These are phyloP conservation scores for Microdochium bolleyi DNA, from an alignment of 2,329 filamentous ascomycete species.

Conservation along the genomic window DNA sequence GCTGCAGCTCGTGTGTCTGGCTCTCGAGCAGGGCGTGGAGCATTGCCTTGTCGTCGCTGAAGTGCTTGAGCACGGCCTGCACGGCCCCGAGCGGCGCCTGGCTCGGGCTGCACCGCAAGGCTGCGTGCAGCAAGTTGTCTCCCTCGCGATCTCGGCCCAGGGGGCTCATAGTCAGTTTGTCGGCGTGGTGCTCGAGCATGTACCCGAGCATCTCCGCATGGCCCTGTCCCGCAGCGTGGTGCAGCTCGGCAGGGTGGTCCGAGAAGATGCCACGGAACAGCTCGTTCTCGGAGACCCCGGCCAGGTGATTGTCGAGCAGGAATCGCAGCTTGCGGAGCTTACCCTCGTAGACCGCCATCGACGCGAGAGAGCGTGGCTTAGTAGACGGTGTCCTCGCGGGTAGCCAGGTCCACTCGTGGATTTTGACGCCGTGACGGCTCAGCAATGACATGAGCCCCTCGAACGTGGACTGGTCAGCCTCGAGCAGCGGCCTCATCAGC, in stretches of 20 bases:
- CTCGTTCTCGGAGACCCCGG: not conserved
- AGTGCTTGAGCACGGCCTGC: too few relatives aligned
- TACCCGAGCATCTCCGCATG: not conserved
- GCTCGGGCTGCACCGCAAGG: too few relatives aligned
- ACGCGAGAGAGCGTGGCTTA: not conserved
- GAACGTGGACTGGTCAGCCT: not conserved
- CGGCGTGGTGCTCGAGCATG: not conserved
- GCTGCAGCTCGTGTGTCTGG: too few relatives aligned
- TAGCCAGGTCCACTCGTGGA: not conserved
- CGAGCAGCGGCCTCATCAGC: not conserved
- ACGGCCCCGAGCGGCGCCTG: too few relatives aligned
- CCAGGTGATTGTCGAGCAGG: not conserved
- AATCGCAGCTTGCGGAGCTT: not conserved
- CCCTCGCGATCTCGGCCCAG: too few relatives aligned
- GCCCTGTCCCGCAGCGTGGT: not conserved
- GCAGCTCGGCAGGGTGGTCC: not conserved
- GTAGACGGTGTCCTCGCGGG: not conserved
- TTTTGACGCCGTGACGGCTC: not conserved
- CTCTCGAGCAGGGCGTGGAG: too few relatives aligned
- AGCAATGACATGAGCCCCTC: not conserved
- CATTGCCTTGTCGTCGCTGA: too few relatives aligned
- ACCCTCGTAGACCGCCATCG: not conserved
- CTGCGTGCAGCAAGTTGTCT: too few relatives aligned
- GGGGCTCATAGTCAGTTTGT: not conserved
- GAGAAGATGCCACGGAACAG: not conserved